Evolutionary conservation across 2,329 filamentous ascomycete genomes (phyloP), one percentile per base, ranked within the genome.

Genomic region (Ophiocordyceps unilateralis): DNA sequence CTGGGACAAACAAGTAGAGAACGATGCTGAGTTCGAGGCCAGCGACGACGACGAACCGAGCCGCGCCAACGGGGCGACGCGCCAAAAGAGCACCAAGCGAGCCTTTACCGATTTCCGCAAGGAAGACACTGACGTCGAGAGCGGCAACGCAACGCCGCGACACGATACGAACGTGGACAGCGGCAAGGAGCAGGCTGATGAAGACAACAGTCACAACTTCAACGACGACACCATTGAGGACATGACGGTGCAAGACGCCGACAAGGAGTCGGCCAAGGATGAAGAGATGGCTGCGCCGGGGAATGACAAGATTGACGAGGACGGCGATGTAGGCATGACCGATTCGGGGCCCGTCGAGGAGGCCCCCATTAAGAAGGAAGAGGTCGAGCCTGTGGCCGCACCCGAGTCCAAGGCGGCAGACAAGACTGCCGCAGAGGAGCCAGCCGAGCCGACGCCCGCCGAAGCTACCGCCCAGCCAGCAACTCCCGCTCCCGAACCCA

Each of bases 1-100:
- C 48, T 87, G 83, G 69, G 89, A 96, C 49, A 79, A 87, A 59
- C 78, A 74, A 41, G 72, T 86, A 22, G 74, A 78, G 43, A 76
- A 83, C 45, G 76, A 84, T 8, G 83, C 83, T 51, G 89, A 95
- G 56, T 76, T 88, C 38, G 83, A 87, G 46, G 83, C 91, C 38
- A 93, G 84, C 49, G 87, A 93, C 47, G 86, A 94, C 46, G 89
- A 96, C 52, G 86, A 93, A 11, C 76, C 86, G 60, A 74, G 74
- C 37, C 68, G 68, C 37, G 71, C 73, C 32, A 85, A 91, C 50
- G 89, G 87, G 15, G 72, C 87, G 36, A 78, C 74, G 42, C 61
- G 59, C 28, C 59, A 62, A 26, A 69, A 65, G 24, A 68, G 64
- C 23, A 65, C 61, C 44, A 66, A 67, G 49, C 68, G 69, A 17